Base-by-base conservation (phyloP, 2,329 filamentous ascomycete genomes). In the Acrocalymma vagum region DNA sequence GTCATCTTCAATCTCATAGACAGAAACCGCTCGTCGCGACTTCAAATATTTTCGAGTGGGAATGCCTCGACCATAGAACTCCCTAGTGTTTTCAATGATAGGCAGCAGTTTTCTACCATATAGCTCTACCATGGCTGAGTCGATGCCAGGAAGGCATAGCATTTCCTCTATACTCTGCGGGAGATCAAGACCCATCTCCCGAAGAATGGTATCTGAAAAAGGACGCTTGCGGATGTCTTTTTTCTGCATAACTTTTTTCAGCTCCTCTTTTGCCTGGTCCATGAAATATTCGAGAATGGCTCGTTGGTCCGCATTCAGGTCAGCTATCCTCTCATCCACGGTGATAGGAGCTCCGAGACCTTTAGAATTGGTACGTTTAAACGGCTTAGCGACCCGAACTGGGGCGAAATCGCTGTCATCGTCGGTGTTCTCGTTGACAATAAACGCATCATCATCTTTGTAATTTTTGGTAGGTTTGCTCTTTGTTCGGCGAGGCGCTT, bases 181-280 rank as follows among this genome's bases (percentile, higher is more conserved):
- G 76, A 87, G 87, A 22, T 76, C 70, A 33, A 90, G 82, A 9
- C 82, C 85, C 86, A 94, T 92, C 53, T 86, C 80, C 23, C 85
- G 82, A 34, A 91, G 78, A 10, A 89, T 78, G 15, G 76, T 77
- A 45, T 90, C 85, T 0, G 83, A 84, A 62, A 94, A 94, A 1
- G 78, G 77, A 4, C 80, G 77, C 15, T 76, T 73, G 7, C 81
- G 78, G 21, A 87, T 68, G 4, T 75, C 73, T 34, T 81, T 81
- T 16, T 75, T 74, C 48, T 83, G 81, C 54, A 86, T 80, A 16
- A 92, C 74, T 1, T 77, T 72, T 54, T 85, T 81, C 53, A 86
- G 83, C 11, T 83, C 39, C 14, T 69, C 68, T 55, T 81, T 84
- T 1, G 86, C 88, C 29, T 82, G 77, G 1, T 71, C 63, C 15